A percentile compares a stretch with the other conserved stretches of the same genome.
Conservation (phyloP, 2,329 filamentous ascomycete genomes). For the Pseudogymnoascus sp. region DNA sequence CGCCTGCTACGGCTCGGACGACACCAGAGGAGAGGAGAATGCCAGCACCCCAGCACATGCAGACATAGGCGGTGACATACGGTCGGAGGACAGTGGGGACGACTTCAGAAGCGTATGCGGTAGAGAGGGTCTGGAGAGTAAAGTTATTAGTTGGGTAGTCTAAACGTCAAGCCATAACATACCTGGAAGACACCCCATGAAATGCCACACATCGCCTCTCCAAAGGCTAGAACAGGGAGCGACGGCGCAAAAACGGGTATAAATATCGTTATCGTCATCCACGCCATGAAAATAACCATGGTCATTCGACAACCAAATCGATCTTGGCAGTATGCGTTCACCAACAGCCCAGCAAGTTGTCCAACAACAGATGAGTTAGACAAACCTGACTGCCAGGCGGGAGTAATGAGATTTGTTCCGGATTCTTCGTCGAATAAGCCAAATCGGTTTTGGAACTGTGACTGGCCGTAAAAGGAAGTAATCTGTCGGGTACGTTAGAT, state of each 20-base stretch:
- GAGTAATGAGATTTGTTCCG: not conserved
- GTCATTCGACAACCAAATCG: conserved; percentile 26
- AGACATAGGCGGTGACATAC: conserved; percentile 24
- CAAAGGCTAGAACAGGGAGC: conserved; percentile 10
- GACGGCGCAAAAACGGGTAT: conserved; percentile 12
- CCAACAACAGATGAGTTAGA: conserved; percentile 20
- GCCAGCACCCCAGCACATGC: conserved; percentile 25
- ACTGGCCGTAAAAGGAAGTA: conserved; percentile 15
- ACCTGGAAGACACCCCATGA: conserved; percentile 19
- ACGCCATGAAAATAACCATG: conserved; percentile 20
- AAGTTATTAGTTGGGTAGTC: not conserved
- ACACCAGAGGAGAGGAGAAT: conserved; percentile 23
- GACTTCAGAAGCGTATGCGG: conserved; percentile 22
- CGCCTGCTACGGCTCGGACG: conserved; percentile 18
- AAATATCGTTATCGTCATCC: conserved; percentile 13
- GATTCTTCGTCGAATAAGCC: conserved; percentile 9
- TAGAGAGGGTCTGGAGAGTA: conserved; percentile 12
- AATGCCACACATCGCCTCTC: conserved; percentile 15
- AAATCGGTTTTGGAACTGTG: conserved; percentile 13
- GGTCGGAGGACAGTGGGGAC: conserved; percentile 22
- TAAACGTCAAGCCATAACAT: not conserved
- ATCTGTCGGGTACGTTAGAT: conserved; percentile 11
- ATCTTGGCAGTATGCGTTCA: conserved; percentile 26
- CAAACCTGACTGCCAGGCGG: conserved; percentile 10
- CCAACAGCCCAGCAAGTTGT: conserved; percentile 24